Evolutionary conservation across 75 land plant genomes (phyloP).

Genomic region (Selaginella moellendorffii): DNA sequence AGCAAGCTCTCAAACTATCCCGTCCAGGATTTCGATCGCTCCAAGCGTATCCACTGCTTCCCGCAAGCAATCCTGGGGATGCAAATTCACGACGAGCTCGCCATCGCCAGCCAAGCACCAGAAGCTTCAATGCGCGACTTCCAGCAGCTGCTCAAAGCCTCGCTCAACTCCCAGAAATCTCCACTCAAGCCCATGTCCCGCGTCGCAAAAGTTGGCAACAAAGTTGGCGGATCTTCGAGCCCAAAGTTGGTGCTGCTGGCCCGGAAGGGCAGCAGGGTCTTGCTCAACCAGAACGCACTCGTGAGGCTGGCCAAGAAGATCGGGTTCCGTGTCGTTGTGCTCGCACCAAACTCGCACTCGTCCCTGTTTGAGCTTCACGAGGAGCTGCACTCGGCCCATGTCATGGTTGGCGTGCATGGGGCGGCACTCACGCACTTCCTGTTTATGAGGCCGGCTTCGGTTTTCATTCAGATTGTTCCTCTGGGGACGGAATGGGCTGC

Average conservation of each 20-base stretch:
- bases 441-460: neutral
- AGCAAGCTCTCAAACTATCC: neutral
- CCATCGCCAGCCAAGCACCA: neutral
- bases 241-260: neutral
- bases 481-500: constrained; percentile 8
- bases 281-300: neutral
- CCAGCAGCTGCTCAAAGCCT: neutral
- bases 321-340: neutral
- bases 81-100: neutral
- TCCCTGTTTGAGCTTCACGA: neutral
- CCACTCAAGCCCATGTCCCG: neutral
- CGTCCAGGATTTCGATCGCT: neutral
- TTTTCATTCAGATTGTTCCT: neutral
- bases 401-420: neutral
- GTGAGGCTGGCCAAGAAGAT: neutral
- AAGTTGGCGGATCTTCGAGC: no score
- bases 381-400: neutral
- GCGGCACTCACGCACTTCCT: constrained; percentile 5
- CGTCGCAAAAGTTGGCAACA: no score
- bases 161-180: neutral
- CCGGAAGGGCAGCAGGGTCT: neutral
- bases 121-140: neutral
- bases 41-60: neutral
- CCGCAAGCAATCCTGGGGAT: neutral
- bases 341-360: neutral